These are phyloP conservation scores for Neurospora sp. DNA, from an alignment of 495 filamentous ascomycete genomes.

Conservation along the genomic window DNA sequence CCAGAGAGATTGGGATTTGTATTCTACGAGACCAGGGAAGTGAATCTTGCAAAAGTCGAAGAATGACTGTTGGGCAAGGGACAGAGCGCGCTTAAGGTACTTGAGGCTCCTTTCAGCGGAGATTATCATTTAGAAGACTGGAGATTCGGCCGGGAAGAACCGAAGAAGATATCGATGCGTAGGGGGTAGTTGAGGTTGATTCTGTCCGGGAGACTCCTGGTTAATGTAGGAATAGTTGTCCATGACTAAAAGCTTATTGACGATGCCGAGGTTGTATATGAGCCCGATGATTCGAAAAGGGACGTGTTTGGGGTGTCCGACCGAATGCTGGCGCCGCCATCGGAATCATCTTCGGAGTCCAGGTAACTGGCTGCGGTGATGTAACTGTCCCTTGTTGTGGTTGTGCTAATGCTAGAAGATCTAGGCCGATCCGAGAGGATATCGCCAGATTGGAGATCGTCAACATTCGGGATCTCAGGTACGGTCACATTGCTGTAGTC, in stretches of 20 bases:
- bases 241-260: not conserved
- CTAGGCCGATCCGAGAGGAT: not conserved
- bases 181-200: too few species aligned
- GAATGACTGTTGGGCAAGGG: not conserved
- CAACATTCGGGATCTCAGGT: not conserved
- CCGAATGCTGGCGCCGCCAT: not conserved
- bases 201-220: too few species aligned
- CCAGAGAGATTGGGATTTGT: not conserved
- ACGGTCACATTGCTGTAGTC: too few species aligned
- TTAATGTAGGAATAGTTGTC: not conserved
- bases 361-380: not conserved
- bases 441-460: not conserved
- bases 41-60: not conserved
- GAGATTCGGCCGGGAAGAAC: not conserved
- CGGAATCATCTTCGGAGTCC: not conserved
- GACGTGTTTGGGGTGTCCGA: not conserved
- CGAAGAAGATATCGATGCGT: too few species aligned
- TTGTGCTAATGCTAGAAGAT: not conserved
- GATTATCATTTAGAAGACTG: not conserved
- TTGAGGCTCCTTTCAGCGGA: not conserved
- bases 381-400: not conserved
- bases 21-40: not conserved
- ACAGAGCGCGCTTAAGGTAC: not conserved
- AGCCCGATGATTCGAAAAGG: not conserved
- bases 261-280: not conserved